Evolutionary conservation across 2,329 filamentous ascomycete genomes (phyloP), one percentile per base, ranked within the genome.

Genomic region (Metarhizium anisopliae): DNA sequence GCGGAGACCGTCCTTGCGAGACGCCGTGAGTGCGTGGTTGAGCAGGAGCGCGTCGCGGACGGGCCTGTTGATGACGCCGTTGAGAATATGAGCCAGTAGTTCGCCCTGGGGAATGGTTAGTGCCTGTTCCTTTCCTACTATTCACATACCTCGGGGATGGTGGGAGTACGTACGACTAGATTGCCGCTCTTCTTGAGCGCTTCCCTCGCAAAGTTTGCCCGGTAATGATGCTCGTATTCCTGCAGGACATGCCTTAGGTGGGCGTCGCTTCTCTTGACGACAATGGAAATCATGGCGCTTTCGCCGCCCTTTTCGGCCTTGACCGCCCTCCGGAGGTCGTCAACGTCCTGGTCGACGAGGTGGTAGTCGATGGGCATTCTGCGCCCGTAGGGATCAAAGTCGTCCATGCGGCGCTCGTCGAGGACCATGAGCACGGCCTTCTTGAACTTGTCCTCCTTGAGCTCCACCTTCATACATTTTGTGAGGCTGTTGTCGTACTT

Each of bases 371-470:
- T 60, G 0, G 75, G 72, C 25, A 87, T 61, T 5, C 74, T 74
- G 4, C 76, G 73, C 45, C 90, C 87, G 20, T 83, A 68, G 1
- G 79, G 77, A 66, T 91, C 87, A 20, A 76, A 78, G 60, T 97
- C 92, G 61, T 94, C 88, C 82, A 96, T 94, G 11, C 91, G 76
- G 55, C 83, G 77, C 69, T 88, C 91, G 56, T 96, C 90, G 0
- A 99, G 78, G 6, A 89, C 90, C 67, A 91, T 78, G 57, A 97
- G 67, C 4, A 99, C 85, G 0, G 92, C 92, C 60, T 85, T 86
- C 59, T 95, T 91, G 75, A 97, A 99, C 72, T 97, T 97, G 72
- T 97, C 92, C 60, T 94, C 90, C 66, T 92, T 93, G 42, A 99
- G 78, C 72, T 99, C 94, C 51, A 86, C 89, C 67, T 88, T 87